Evolutionary conservation across 2,329 filamentous ascomycete species (phyloP), one percentile per base, ranked within the genome.

Genomic region (Rachicladosporium sp.): DNA sequence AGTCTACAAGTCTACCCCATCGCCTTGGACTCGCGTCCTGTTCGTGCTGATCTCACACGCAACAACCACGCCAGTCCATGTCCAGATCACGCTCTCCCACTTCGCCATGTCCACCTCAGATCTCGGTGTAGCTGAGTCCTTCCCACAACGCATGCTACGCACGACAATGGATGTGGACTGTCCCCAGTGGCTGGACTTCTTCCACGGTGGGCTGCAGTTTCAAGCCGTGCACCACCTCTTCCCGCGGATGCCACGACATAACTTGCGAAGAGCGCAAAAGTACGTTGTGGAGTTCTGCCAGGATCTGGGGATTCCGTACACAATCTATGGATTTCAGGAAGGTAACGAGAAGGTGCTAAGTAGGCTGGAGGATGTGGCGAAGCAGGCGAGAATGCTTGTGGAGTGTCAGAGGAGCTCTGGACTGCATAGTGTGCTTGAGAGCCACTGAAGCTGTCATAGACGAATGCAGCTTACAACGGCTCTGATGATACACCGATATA

Each of bases 91-190:
- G 0, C 70, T 83, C 8, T 78, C 73, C 1, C 80, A 84, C 60
- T 83, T 79, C 67, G 79, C 74, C 43, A 84, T 82, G 78, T 76
- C 74, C 15, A 80, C 76, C 2, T 62, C 73, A 0, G 75, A 82
- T 45, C 66, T 81, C 2, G 77, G 77, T 43, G 68, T 74, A 35
- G 63, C 67, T 40, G 79, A 83, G 54, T 79, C 75, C 1, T 83
- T 82, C 52, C 67, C 78, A 0, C 77, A 82, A 61, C 75, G 76
- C 51, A 78, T 80, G 68, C 63, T 83, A 30, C 70, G 79, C 34
- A 83, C 79, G 3, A 82, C 78, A 19, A 81, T 83, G 78, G 80
- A 84, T 50, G 74, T 84, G 35, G 77, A 81, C 50, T 83, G 79
- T 58, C 80, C 80, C 0, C 63, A 68, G 15, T 84, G 79, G 80